Evolutionary conservation across 2,329 filamentous ascomycete species (phyloP).

Genomic region (Paramyrothecium sp.): DNA sequence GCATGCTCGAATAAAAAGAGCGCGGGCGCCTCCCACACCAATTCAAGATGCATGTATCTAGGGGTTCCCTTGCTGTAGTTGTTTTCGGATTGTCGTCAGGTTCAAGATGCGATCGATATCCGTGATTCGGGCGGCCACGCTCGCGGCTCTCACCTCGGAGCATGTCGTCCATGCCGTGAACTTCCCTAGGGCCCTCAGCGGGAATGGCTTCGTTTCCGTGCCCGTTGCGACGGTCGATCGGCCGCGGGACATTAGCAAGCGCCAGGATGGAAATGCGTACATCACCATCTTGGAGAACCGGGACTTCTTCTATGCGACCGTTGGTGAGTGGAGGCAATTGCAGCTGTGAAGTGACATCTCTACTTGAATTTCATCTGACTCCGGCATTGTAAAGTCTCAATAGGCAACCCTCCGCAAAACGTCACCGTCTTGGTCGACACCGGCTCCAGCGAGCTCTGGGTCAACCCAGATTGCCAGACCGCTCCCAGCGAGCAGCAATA

Average conservation of each 20-base stretch:
- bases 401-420: constrained; percentile 40
- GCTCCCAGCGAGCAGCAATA: constrained; percentile 31
- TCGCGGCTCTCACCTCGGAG: not conserved
- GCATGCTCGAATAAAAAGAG: not conserved
- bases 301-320: constrained; percentile 37
- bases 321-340: constrained; percentile 24
- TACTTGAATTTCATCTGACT: not conserved
- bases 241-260: constrained; percentile 17
- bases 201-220: constrained; percentile 35
- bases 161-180: not conserved
- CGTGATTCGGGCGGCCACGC: not conserved
- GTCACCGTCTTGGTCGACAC: constrained; percentile 49
- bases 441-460: constrained; percentile 55
- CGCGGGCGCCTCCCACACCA: not conserved
- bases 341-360: not conserved
- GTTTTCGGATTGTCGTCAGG: not conserved
- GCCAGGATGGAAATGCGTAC: constrained; percentile 22
- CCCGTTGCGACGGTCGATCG: constrained; percentile 30
- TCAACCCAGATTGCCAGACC: constrained; percentile 47
- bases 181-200: constrained; percentile 26
- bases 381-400: constrained; percentile 29
- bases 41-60: not conserved
- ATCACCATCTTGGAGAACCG: constrained; percentile 30
- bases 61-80: no score
- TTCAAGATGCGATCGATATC: not conserved